Evolutionary conservation across 495 filamentous ascomycete genomes (phyloP).

Genomic region (Rhizodiscina lignyota): DNA sequence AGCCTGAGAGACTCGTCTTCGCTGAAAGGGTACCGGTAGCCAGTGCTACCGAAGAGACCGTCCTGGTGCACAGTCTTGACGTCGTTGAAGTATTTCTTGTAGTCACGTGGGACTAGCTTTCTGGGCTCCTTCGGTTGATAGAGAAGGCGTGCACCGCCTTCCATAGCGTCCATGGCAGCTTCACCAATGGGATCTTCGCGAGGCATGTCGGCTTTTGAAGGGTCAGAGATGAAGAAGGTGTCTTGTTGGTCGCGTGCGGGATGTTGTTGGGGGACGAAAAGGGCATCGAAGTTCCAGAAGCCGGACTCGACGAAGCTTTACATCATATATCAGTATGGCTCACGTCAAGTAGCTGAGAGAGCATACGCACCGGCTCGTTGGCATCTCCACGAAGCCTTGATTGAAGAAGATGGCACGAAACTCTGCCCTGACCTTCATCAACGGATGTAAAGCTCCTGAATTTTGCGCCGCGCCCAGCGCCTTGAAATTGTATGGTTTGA

Average conservation of each 20-base stretch:
- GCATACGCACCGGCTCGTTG: conserved; percentile 39
- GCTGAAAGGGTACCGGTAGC: conserved; percentile 87
- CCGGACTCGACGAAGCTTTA: conserved; percentile 76
- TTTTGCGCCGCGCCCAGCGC: conserved; percentile 64
- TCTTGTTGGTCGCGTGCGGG: conserved; percentile 92
- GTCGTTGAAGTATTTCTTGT: conserved; percentile 74
- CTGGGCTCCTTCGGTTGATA: conserved; percentile 22
- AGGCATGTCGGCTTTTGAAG: conserved; percentile 56
- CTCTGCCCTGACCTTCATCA: conserved; percentile 87
- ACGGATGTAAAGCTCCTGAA: conserved; percentile 77
- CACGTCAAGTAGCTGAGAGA: background rate
- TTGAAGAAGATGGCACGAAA: conserved; percentile 97
- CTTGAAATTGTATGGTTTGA: conserved; percentile 98
- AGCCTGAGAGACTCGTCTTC: conserved; percentile 76
- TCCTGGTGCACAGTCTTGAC: conserved; percentile 65
- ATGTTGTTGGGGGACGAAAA: conserved; percentile 95
- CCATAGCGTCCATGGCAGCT: conserved; percentile 20
- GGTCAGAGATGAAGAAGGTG: conserved; percentile 95
- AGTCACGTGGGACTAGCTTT: conserved; percentile 33
- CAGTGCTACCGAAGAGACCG: conserved; percentile 84
- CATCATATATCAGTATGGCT: conserved; percentile 9
- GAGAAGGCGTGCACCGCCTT: conserved; percentile 15
- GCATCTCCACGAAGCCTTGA: conserved; percentile 75
- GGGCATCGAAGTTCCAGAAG: conserved; percentile 97
- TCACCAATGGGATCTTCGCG: conserved; percentile 43